Evolutionary conservation across 345 rosid species (phyloP).

Genomic region (Bruguiera sexangula): DNA sequence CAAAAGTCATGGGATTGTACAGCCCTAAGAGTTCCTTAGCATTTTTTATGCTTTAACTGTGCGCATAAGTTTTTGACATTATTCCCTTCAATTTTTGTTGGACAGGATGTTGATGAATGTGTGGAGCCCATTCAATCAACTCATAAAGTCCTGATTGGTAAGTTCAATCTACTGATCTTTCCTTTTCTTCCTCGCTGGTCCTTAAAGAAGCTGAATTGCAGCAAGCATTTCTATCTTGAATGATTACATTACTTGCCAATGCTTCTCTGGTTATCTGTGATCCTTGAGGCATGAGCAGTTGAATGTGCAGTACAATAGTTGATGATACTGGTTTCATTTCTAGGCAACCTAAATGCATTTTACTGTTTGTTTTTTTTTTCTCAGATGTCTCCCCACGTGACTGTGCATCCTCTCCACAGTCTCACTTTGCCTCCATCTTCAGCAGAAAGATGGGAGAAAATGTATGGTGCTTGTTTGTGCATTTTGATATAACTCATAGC

Average conservation of each 20-base stretch:
- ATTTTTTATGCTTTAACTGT: not conserved
- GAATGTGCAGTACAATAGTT: not conserved
- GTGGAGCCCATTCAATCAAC: constrained; percentile 24
- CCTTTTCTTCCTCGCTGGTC: not conserved
- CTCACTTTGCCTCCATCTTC: constrained; percentile 44
- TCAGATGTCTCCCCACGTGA: constrained; percentile 35
- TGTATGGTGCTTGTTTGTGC: constrained; percentile 38
- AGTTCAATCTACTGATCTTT: constrained; percentile 4
- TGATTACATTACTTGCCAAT: not conserved
- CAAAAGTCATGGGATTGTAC: too few species aligned
- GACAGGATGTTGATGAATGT: constrained; percentile 46
- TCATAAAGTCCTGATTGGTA: constrained; percentile 25
- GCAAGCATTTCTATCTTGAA: not conserved
- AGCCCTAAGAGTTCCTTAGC: too few species aligned
- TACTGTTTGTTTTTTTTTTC: constrained; percentile 28
- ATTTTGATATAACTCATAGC: constrained; percentile 8
- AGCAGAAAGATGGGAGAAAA: constrained; percentile 44
- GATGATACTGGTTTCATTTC: not conserved
- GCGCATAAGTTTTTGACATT: constrained; percentile 3
- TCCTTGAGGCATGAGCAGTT: not conserved
- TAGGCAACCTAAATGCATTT: constrained; percentile 19
- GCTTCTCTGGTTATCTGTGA: not conserved
- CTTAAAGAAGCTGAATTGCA: not conserved
- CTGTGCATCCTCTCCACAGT: constrained; percentile 28
- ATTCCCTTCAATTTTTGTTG: constrained; percentile 16